These are phyloP conservation scores for Russula earlei DNA, from an alignment of 768 basidiomycete genomes.

Conservation along the genomic window DNA sequence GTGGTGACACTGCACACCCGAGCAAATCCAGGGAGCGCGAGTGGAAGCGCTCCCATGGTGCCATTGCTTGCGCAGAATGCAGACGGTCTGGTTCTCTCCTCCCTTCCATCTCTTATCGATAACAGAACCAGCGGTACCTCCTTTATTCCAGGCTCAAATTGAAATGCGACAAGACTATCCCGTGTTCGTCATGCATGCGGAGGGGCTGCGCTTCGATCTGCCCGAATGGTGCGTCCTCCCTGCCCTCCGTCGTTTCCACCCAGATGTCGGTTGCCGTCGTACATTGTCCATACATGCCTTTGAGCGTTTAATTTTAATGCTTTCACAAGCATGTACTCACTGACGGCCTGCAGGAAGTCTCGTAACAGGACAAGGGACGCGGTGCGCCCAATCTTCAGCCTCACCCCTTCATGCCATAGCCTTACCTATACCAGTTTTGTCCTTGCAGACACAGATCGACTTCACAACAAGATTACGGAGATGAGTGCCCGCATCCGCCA, in stretches of 20 bases:
- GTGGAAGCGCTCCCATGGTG: conserved; percentile 20
- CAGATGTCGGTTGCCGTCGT: not conserved
- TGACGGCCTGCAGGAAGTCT: conserved; percentile 37
- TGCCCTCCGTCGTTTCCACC: too few relatives aligned
- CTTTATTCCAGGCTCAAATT: conserved; percentile 42
- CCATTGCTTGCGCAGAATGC: conserved; percentile 21
- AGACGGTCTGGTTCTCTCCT: conserved; percentile 7
- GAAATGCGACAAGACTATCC: conserved; percentile 66
- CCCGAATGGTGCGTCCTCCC: conserved; percentile 45
- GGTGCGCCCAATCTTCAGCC: conserved; percentile 34
- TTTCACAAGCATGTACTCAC: too few relatives aligned
- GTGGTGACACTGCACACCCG: not conserved
- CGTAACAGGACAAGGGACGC: conserved; percentile 68
- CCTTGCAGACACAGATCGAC: conserved; percentile 58
- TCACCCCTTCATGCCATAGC: not conserved
- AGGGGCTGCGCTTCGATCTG: conserved; percentile 72
- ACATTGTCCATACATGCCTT: not conserved
- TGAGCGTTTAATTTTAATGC: too few relatives aligned
- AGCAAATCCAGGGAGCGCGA: conserved; percentile 14
- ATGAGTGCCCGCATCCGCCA: conserved; percentile 67
- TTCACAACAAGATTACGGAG: conserved; percentile 55
- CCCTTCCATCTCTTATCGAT: not conserved
- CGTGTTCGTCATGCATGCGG: conserved; percentile 49
- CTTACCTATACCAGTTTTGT: conserved; percentile 41
- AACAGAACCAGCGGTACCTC: not conserved